Conservation (phyloP, 2,329 filamentous ascomycete genomes). For the Camptophora hylomeconis region DNA sequence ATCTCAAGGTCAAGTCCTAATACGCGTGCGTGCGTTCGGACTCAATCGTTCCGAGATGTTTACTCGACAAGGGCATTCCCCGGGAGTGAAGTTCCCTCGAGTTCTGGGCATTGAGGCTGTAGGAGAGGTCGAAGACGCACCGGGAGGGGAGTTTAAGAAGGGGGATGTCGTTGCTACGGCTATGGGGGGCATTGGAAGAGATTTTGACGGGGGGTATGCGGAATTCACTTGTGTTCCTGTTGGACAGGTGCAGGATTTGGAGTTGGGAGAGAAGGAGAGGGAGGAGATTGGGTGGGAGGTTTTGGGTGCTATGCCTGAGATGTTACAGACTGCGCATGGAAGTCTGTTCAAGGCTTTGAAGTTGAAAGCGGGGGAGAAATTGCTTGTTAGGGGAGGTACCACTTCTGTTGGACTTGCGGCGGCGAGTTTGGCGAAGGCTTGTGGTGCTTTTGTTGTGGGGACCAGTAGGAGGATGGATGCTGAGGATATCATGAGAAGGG, state of each 20-base stretch:
- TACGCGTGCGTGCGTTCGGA: slow-evolving; percentile 32
- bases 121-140: slow-evolving; percentile 27
- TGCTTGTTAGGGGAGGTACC: slow-evolving; percentile 39
- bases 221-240: slow-evolving; percentile 35
- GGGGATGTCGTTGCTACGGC: slow-evolving; percentile 33
- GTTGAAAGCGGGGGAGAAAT: slow-evolving; percentile 26
- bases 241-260: slow-evolving; percentile 24
- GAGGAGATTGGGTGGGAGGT: slow-evolving; percentile 28
- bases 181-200: slow-evolving; percentile 37
- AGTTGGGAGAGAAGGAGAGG: slow-evolving; percentile 10
- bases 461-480: slow-evolving; percentile 28
- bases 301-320: slow-evolving; percentile 36
- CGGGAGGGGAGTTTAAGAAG: slow-evolving; percentile 22
- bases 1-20: slow-evolving; percentile 26
- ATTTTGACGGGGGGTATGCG: slow-evolving; percentile 37
- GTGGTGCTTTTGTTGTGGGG: slow-evolving; percentile 26
- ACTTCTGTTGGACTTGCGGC: slow-evolving; percentile 36
- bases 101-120: slow-evolving; percentile 36
- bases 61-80: slow-evolving; percentile 33
- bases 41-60: slow-evolving; percentile 36
- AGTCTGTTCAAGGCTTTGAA: slow-evolving; percentile 27
- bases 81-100: slow-evolving; percentile 28
- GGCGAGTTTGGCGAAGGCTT: slow-evolving; percentile 30
- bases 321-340: slow-evolving; percentile 39
- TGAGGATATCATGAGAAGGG: slow-evolving; percentile 23